These are phyloP conservation scores for Stereocaulon alpinum DNA, from an alignment of 495 filamentous ascomycete genomes.

Conservation along the genomic window DNA sequence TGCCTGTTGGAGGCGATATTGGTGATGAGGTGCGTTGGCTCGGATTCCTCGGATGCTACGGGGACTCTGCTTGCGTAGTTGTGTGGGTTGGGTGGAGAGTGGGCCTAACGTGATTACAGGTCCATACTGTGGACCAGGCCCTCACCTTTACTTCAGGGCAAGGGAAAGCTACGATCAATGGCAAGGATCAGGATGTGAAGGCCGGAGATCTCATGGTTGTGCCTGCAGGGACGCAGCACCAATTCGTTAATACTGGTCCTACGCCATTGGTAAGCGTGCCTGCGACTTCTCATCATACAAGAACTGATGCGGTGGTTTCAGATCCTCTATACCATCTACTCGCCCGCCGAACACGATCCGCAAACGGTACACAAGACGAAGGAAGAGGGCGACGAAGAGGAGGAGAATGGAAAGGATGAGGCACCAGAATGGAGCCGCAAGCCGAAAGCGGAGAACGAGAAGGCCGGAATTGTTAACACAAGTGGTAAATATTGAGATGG, in stretches of 20 bases:
- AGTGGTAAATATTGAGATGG: conserved; percentile 19
- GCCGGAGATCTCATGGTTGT: conserved; percentile 54
- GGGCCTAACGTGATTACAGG: conserved; percentile 17
- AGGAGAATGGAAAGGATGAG: conserved; percentile 51
- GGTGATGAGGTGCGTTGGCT: conserved; percentile 44
- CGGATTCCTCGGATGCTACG: not conserved
- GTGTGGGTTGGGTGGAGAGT: too few species aligned
- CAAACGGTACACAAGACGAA: conserved; percentile 51
- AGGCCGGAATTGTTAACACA: conserved; percentile 40
- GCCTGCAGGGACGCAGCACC: conserved; percentile 55
- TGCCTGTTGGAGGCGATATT: conserved; percentile 53
- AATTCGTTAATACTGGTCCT: conserved; percentile 49
- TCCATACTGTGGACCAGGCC: conserved; percentile 50
- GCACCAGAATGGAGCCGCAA: conserved; percentile 47
- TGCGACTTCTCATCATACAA: not conserved
- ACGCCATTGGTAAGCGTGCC: conserved; percentile 13
- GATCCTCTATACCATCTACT: conserved; percentile 53
- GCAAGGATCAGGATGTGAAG: conserved; percentile 47
- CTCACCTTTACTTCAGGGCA: conserved; percentile 52
- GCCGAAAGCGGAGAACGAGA: conserved; percentile 48
- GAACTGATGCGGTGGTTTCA: conserved; percentile 25
- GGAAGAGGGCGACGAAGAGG: conserved; percentile 49
- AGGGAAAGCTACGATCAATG: conserved; percentile 47
- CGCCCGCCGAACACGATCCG: conserved; percentile 48
- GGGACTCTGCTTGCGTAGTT: not conserved